These are phyloP conservation scores for Pestalotiopsis sp. DNA, from an alignment of 2,329 filamentous ascomycete genomes.

Conservation along the genomic window DNA sequence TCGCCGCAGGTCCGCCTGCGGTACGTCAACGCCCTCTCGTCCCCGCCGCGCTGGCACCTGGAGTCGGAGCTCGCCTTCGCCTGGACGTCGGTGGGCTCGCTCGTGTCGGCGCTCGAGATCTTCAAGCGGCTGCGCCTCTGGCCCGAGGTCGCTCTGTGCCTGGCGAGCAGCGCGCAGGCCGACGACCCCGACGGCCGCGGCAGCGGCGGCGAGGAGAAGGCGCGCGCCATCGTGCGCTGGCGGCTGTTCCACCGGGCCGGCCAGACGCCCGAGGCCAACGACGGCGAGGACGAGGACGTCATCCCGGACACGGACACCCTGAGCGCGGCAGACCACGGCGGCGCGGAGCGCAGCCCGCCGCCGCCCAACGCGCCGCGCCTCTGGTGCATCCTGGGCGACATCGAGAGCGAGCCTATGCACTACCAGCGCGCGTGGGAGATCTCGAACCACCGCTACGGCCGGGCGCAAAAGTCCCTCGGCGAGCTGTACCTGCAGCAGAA, in stretches of 20 bases:
- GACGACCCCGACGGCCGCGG: conserved; percentile 59
- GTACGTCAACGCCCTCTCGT: conserved; percentile 81
- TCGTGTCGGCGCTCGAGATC: conserved; percentile 90
- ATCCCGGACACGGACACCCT: conserved; percentile 56
- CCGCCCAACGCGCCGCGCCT: conserved; percentile 83
- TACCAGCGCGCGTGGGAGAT: conserved; percentile 89
- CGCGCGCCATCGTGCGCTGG: conserved; percentile 71
- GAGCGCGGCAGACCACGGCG: conserved; percentile 53
- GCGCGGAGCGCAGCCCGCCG: conserved; percentile 67
- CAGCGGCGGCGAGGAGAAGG: conserved; percentile 72
- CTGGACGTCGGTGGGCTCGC: conserved; percentile 87
- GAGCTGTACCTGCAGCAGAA: conserved; percentile 70
- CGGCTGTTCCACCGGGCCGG: conserved; percentile 72
- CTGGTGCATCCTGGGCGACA: conserved; percentile 90
- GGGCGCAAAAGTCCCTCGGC: conserved; percentile 85
- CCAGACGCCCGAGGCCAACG: conserved; percentile 19
- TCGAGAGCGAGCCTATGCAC: conserved; percentile 71
- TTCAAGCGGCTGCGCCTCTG: conserved; percentile 92
- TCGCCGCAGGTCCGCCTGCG: conserved; percentile 72
- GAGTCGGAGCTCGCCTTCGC: conserved; percentile 89
- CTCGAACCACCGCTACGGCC: conserved; percentile 76
- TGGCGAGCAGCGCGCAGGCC: conserved; percentile 61
- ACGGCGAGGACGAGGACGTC: conserved; percentile 35
- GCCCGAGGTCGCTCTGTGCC: conserved; percentile 91
- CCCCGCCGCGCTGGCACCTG: conserved; percentile 88